phyloP scores from a whole-genome alignment of 108 stramenopile genomes.

The Nannochloropsis gaditana region DNA sequence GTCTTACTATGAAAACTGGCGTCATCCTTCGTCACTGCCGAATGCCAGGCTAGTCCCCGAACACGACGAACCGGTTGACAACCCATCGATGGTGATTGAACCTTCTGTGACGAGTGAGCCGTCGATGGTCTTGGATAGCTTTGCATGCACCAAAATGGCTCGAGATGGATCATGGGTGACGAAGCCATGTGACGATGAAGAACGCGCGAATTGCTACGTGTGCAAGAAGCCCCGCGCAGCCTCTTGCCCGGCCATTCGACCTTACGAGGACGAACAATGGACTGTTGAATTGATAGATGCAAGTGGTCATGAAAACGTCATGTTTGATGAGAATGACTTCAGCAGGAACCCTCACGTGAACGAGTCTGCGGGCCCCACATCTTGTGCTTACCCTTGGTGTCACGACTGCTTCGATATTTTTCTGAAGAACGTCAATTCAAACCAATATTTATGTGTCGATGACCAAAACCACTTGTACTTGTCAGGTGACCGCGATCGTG shows the following conservation, averaged over 20 bases:
- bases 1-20: conserved; percentile 4
- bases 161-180: not conserved
- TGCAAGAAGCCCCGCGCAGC: conserved; percentile 14
- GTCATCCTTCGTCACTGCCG: not conserved
- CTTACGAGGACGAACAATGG: conserved; percentile 15
- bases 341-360: not conserved
- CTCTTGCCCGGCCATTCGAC: not conserved
- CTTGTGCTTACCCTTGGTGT: conserved; percentile 2
- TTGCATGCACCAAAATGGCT: conserved; percentile 3
- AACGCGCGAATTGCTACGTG: conserved; percentile 19
- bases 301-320: not conserved
- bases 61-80: not conserved
- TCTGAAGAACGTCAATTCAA: not conserved
- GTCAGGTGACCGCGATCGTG: not conserved
- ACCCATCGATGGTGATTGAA: not conserved
- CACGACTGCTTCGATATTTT: not conserved
- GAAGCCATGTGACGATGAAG: not conserved
- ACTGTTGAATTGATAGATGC: not conserved
- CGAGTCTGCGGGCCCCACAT: not conserved
- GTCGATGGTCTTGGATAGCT: not conserved
- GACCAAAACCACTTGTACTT: not conserved
- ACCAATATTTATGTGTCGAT: not conserved
- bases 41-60: not conserved
- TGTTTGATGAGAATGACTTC: not conserved
- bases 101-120: not conserved